These are phyloP conservation scores for Acanthamoeba triangularis DNA, from an alignment of 208 protist genomes.

Conservation along the genomic window DNA sequence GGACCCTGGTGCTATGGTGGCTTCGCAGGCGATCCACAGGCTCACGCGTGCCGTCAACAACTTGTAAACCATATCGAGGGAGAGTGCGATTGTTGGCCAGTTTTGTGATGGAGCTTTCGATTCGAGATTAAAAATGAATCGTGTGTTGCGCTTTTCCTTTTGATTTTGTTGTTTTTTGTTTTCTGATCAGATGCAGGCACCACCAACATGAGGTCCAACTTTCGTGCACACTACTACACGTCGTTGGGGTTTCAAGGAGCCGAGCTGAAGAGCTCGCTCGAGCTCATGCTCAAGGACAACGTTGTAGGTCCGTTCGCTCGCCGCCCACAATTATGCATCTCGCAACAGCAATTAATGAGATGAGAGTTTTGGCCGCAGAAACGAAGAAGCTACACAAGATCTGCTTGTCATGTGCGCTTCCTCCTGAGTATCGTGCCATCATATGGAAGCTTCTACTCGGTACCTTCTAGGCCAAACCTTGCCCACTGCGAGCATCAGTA, in stretches of 20 bases:
- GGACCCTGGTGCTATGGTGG: constrained; percentile 49
- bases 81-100: neutral
- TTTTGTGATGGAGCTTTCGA: neutral
- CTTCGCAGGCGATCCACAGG: constrained; percentile 61
- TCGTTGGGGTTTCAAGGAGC: constrained; percentile 61
- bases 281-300: constrained; percentile 62
- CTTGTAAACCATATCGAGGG: neutral
- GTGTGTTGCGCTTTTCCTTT: neutral
- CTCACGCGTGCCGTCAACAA: constrained; percentile 59
- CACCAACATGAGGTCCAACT: constrained; percentile 14
- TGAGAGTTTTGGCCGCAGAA: neutral
- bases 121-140: neutral
- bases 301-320: neutral
- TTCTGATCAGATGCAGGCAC: neutral
- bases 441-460: constrained; percentile 61
- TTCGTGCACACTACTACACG: constrained; percentile 45
- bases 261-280: constrained; percentile 52
- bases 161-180: too few relatives aligned
- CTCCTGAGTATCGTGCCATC: constrained; percentile 6
- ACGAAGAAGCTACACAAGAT: constrained; percentile 28
- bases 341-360: neutral
- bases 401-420: constrained; percentile 31
- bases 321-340: neutral
- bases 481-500: neutral
- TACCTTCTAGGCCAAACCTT: neutral